phyloP scores from a whole-genome alignment of 164 flowering plant species.

The Buxus sempervirens region DNA sequence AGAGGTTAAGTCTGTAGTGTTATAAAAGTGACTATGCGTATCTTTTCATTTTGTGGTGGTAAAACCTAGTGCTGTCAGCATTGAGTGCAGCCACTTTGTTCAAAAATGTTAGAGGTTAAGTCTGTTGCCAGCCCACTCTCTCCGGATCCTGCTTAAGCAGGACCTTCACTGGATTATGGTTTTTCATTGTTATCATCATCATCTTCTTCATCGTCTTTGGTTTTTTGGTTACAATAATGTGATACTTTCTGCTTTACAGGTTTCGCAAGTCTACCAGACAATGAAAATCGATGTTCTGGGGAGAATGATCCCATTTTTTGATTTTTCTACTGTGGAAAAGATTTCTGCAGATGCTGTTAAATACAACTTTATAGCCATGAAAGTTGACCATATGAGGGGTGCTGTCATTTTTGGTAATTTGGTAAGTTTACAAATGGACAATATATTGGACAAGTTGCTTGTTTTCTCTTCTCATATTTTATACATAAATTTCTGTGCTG shows the following conservation, averaged over 20 bases:
- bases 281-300: constrained; percentile 73
- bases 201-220: neutral
- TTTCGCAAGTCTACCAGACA: constrained; percentile 83
- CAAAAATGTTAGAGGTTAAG: too few relatives aligned
- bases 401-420: constrained; percentile 53
- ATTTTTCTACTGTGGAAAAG: constrained; percentile 70
- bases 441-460: neutral
- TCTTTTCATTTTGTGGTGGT: too few relatives aligned
- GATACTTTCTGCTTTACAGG: constrained; percentile 38
- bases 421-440: constrained; percentile 38
- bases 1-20: too few relatives aligned
- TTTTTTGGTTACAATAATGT: neutral
- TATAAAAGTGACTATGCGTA: too few relatives aligned
- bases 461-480: too few relatives aligned
- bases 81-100: too few relatives aligned
- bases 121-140: too few relatives aligned
- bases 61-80: too few relatives aligned
- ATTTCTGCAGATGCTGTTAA: constrained; percentile 85
- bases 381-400: constrained; percentile 79
- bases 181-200: neutral
- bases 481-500: too few relatives aligned
- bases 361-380: constrained; percentile 64
- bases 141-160: too few relatives aligned
- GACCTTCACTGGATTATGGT: too few relatives aligned
- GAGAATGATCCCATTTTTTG: constrained; percentile 73